A percentile compares a stretch with the other conserved stretches of the same genome.
Conservation (phyloP, 2,329 filamentous ascomycete species). For the Hypoxylon sp. region DNA sequence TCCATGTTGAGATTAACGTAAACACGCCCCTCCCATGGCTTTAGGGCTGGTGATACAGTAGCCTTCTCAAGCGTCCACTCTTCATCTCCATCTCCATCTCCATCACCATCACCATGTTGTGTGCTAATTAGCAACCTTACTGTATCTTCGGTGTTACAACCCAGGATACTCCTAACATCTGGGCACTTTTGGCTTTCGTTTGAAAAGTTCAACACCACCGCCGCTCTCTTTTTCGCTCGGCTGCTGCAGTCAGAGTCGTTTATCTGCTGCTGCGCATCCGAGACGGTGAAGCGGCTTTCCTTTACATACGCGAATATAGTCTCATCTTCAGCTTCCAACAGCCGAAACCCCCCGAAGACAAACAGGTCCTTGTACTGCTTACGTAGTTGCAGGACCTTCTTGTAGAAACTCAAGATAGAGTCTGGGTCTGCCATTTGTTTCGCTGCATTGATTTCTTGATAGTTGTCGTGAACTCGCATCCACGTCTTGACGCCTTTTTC, state of each 20-base stretch:
- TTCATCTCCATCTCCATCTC: neutral
- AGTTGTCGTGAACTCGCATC: constrained; percentile 77
- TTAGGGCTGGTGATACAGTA: constrained; percentile 19
- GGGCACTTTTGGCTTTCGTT: constrained; percentile 51
- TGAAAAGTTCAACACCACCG: constrained; percentile 65
- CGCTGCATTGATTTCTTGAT: constrained; percentile 68
- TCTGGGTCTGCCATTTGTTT: constrained; percentile 61
- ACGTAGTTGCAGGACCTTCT: constrained; percentile 64
- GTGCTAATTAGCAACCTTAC: constrained; percentile 52
- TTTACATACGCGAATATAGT: constrained; percentile 71
- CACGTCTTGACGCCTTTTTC: constrained; percentile 65
- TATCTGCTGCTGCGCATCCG: constrained; percentile 24
- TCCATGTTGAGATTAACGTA: constrained; percentile 34
- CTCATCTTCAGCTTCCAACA: constrained; percentile 66
- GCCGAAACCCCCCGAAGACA: constrained; percentile 72
- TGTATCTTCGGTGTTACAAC: constrained; percentile 36
- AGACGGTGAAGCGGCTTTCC: constrained; percentile 45
- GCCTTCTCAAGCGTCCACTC: constrained; percentile 6
- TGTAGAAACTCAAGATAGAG: constrained; percentile 73
- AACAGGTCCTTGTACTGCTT: constrained; percentile 72
- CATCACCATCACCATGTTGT: neutral
- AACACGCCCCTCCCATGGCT: constrained; percentile 52
- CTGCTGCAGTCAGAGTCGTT: constrained; percentile 10
- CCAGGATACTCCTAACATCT: constrained; percentile 49
- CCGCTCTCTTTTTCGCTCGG: constrained; percentile 48